phyloP scores from a whole-genome alignment of 345 rosid species.

The Pelargonium nanum region DNA sequence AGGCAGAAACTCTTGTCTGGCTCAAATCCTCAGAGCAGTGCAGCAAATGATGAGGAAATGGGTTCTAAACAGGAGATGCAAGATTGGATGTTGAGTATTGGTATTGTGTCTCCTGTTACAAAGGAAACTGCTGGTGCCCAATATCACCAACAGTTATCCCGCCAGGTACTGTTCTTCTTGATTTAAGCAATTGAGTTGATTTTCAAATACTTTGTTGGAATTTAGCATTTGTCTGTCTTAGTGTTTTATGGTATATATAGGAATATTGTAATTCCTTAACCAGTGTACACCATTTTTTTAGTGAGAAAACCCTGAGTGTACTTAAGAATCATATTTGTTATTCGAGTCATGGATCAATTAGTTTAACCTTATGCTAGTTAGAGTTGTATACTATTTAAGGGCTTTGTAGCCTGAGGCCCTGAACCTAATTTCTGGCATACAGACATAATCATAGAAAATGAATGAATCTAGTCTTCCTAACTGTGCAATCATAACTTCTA shows the following conservation, averaged over 20 bases:
- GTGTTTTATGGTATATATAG: background rate
- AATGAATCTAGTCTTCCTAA: background rate
- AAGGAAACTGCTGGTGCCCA: conserved; percentile 92
- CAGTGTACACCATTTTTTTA: too few species aligned
- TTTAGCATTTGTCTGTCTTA: background rate
- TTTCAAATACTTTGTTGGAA: conserved; percentile 7
- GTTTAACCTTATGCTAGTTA: too few species aligned
- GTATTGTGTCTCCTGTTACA: conserved; percentile 92
- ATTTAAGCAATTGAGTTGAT: conserved; percentile 5
- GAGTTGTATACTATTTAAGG: background rate
- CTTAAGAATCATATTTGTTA: too few species aligned
- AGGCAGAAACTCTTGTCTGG: conserved; percentile 78
- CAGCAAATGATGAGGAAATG: conserved; percentile 65
- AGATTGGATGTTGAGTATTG: conserved; percentile 90
- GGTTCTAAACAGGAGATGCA: conserved; percentile 95
- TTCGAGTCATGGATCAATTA: too few species aligned
- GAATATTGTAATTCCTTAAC: background rate
- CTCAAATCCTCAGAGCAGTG: conserved; percentile 38
- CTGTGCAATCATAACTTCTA: background rate
- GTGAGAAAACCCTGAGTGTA: too few species aligned
- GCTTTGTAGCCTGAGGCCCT: background rate
- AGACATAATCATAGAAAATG: too few species aligned
- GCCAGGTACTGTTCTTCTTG: conserved; percentile 55
- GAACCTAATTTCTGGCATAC: too few species aligned
- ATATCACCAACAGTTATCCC: conserved; percentile 82